Conservation (phyloP, 805 yeast genomes). For the Candida pini region DNA sequence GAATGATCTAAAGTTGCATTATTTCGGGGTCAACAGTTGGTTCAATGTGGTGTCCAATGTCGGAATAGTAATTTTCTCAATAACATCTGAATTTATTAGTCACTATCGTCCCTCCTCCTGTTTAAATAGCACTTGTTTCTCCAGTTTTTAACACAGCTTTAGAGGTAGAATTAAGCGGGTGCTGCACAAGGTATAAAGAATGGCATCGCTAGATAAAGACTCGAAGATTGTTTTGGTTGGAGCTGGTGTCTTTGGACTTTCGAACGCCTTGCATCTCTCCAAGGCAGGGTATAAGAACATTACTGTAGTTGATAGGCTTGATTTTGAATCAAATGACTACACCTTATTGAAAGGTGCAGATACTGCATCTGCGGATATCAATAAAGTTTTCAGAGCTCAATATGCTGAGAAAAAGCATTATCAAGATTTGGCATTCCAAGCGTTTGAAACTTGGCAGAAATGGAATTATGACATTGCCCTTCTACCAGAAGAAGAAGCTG, state of each 20-base stretch:
- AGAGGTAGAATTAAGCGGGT: too few relatives aligned
- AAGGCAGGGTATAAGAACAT: conserved; percentile 31
- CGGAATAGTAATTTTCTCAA: too few relatives aligned
- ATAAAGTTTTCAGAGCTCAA: conserved; percentile 34
- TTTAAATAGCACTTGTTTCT: too few relatives aligned
- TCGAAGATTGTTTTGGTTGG: conserved; percentile 39
- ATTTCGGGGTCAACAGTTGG: too few relatives aligned
- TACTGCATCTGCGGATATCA: conserved; percentile 36
- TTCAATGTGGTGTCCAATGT: too few relatives aligned
- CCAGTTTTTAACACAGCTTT: too few relatives aligned
- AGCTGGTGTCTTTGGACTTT: conserved; percentile 52
- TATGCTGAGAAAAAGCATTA: conserved; percentile 34
- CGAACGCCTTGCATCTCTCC: conserved; percentile 40
- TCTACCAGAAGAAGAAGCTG: conserved; percentile 21
- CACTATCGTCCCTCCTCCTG: too few relatives aligned
- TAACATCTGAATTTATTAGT: too few relatives aligned
- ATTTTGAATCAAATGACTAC: conserved; percentile 24
- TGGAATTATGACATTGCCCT: conserved; percentile 21
- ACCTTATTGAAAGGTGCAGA: conserved; percentile 33
- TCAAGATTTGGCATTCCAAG: conserved; percentile 25
- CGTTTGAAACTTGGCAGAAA: conserved; percentile 21
- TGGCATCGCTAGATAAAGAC: conserved; percentile 8
- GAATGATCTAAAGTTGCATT: too few relatives aligned
- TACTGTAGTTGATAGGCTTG: conserved; percentile 34
- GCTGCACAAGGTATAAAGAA: too few relatives aligned